These are phyloP conservation scores for Ocimum tenuiflorum DNA, from an alignment of 257 asterid genomes.

Conservation along the genomic window DNA sequence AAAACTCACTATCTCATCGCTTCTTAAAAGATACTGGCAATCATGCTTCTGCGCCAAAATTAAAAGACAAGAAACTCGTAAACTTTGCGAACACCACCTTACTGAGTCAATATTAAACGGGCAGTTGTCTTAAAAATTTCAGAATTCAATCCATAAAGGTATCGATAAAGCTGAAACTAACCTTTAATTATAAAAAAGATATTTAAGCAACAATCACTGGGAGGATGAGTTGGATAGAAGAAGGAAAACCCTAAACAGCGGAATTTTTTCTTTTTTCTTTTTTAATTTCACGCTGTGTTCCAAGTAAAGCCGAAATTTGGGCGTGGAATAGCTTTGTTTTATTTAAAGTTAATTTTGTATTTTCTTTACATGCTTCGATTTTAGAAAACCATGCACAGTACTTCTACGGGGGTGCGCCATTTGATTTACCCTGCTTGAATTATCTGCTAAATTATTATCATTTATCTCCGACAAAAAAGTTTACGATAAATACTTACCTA, in stretches of 20 bases:
- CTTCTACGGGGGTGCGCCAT: no score
- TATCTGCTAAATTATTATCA: no score
- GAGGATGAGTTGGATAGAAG: background rate
- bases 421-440: no score
- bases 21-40: background rate
- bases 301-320: background rate
- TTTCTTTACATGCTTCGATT: no score
- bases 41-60: background rate
- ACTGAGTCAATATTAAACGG: background rate
- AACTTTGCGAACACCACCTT: background rate
- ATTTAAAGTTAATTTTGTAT: no score
- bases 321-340: background rate
- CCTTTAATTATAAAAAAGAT: constrained; percentile 4
- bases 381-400: no score
- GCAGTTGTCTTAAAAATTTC: background rate
- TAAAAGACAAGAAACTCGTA: background rate
- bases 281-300: background rate
- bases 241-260: background rate
- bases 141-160: background rate
- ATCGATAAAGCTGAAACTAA: background rate
- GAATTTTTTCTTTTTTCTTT: background rate
- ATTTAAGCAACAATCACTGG: background rate
- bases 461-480: no score
- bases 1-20: background rate
- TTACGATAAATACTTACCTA: no score